Conservation (phyloP, 2,329 filamentous ascomycete species). For the Fusarium staphyleae region DNA sequence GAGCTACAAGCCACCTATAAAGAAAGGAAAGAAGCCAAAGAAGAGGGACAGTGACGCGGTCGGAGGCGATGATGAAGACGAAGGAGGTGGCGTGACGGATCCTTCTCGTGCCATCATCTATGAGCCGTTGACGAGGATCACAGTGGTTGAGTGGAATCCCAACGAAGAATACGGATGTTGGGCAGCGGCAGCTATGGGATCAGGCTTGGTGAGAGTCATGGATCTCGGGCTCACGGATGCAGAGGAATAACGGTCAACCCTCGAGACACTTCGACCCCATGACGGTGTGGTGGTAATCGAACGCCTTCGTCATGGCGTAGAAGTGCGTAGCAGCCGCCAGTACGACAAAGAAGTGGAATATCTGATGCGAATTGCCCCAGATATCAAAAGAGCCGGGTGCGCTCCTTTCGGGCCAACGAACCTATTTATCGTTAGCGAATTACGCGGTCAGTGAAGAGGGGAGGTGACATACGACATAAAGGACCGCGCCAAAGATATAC, state of each 20-base stretch:
- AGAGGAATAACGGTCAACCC: conserved; percentile 29
- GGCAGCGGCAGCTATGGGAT: conserved; percentile 71
- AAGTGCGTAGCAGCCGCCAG: conserved; percentile 83
- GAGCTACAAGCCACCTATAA: conserved; percentile 49
- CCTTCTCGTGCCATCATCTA: conserved; percentile 59
- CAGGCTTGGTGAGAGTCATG: conserved; percentile 70
- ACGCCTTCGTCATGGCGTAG: conserved; percentile 80
- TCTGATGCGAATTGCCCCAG: conserved; percentile 91
- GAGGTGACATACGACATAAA: conserved; percentile 77
- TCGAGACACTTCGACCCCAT: conserved; percentile 59
- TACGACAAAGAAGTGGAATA: conserved; percentile 91
- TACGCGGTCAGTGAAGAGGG: background rate
- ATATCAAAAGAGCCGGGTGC: conserved; percentile 85
- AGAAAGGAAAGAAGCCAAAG: conserved; percentile 48
- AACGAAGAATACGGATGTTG: conserved; percentile 70
- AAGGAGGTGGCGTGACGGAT: conserved; percentile 44
- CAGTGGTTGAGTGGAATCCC: conserved; percentile 71
- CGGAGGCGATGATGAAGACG: conserved; percentile 46
- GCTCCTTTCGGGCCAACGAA: conserved; percentile 82
- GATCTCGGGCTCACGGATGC: conserved; percentile 63
- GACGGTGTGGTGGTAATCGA: conserved; percentile 80
- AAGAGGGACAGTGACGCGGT: conserved; percentile 47
- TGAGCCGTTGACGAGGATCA: conserved; percentile 69
- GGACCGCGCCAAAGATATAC: conserved; percentile 83
- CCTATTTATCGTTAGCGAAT: conserved; percentile 50